Percentiles rank a stretch among this genome's conserved stretches.
phyloP scores from a whole-genome alignment of 768 basidiomycete genomes.

The Nidularia sp. region DNA sequence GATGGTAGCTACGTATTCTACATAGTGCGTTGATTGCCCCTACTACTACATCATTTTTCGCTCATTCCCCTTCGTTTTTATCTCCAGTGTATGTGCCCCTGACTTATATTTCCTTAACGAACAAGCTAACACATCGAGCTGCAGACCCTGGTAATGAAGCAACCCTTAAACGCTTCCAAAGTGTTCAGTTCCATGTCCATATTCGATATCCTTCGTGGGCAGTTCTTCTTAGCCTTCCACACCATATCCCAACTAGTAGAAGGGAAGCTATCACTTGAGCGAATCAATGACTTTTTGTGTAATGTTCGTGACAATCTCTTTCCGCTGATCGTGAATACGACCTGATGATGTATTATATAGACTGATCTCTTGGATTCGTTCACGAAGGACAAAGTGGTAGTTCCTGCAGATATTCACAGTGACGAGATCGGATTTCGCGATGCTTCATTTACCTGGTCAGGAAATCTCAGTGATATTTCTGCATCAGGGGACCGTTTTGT shows the following conservation, averaged over 20 bases:
- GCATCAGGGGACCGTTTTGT: conserved; percentile 42
- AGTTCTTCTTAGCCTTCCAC: conserved; percentile 34
- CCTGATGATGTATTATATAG: conserved; percentile 10
- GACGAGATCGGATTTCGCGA: conserved; percentile 47
- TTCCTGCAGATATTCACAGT: background rate
- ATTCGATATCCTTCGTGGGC: conserved; percentile 57
- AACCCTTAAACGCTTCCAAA: background rate
- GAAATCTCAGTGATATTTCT: conserved; percentile 26
- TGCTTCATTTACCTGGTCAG: conserved; percentile 55
- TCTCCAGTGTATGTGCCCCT: no score
- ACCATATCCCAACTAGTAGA: conserved; percentile 15
- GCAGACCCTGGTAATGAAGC: conserved; percentile 5
- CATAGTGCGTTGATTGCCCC: background rate
- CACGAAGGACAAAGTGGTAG: background rate
- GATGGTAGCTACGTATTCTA: background rate
- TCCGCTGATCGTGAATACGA: background rate
- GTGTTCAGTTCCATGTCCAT: background rate
- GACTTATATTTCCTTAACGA: no score
- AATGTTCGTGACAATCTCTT: conserved; percentile 16
- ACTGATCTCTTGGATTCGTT: conserved; percentile 42
- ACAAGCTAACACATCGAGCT: no score
- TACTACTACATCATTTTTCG: background rate
- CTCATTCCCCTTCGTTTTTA: background rate
- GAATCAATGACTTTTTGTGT: conserved; percentile 37
- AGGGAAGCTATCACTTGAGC: conserved; percentile 63